phyloP scores from a whole-genome alignment of 495 filamentous ascomycete species.

The Ramalina intermedia region DNA sequence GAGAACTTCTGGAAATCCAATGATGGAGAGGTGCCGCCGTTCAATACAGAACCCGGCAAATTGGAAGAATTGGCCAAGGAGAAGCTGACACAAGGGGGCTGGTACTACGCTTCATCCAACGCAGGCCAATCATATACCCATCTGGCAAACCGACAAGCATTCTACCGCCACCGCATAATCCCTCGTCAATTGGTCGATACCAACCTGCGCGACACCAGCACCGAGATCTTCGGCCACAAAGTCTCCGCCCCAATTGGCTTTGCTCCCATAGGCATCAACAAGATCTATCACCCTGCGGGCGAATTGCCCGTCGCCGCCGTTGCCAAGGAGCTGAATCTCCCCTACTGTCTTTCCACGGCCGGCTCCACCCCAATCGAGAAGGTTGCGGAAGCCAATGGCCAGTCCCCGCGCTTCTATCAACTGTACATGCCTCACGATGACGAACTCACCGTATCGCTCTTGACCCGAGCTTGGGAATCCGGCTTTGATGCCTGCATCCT shows the following conservation, averaged over 20 bases:
- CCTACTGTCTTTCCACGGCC: slow-evolving; percentile 45
- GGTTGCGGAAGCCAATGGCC: slow-evolving; percentile 41
- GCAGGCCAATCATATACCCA: slow-evolving; percentile 52
- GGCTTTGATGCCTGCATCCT: slow-evolving; percentile 47
- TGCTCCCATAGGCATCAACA: slow-evolving; percentile 52
- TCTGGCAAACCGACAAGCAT: slow-evolving; percentile 51
- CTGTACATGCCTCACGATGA: slow-evolving; percentile 54
- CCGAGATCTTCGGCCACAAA: slow-evolving; percentile 46
- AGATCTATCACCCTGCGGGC: slow-evolving; percentile 43
- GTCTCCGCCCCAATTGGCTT: slow-evolving; percentile 34
- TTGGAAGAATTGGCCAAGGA: slow-evolving; percentile 44
- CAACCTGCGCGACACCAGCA: slow-evolving; percentile 39
- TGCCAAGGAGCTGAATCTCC: slow-evolving; percentile 38
- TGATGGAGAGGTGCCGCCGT: slow-evolving; percentile 36
- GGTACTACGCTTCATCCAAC: slow-evolving; percentile 52
- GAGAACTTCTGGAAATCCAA: slow-evolving; percentile 48
- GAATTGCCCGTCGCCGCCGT: slow-evolving; percentile 46
- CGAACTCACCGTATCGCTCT: slow-evolving; percentile 38
- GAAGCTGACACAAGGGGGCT: slow-evolving; percentile 37
- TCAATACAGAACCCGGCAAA: slow-evolving; percentile 44
- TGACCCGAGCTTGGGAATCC: slow-evolving; percentile 35
- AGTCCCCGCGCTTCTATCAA: slow-evolving; percentile 41
- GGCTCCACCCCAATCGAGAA: slow-evolving; percentile 43
- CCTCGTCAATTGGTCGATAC: slow-evolving; percentile 50
- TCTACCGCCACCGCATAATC: slow-evolving; percentile 53